Evolutionary conservation across 75 land plant species (phyloP).

Genomic region (Selaginella moellendorffii): DNA sequence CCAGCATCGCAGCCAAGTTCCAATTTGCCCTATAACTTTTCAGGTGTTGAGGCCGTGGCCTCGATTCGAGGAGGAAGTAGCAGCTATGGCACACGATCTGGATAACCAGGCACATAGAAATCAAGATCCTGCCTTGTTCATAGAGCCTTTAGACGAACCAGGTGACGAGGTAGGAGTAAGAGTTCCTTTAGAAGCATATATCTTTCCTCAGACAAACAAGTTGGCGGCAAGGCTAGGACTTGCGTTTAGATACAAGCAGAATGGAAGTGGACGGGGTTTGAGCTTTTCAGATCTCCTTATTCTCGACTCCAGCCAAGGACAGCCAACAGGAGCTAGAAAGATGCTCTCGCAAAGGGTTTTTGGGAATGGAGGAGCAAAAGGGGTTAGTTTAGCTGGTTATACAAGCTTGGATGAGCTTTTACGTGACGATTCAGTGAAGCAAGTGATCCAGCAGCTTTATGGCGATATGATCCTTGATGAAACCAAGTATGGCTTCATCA

Average conservation of each 20-base stretch:
- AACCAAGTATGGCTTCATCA: conserved; percentile 3
- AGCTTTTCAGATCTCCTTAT: conserved; percentile 12
- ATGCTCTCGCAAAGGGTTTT: conserved; percentile 5
- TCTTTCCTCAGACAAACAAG: conserved; percentile 12
- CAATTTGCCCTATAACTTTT: no score
- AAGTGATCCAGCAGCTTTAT: conserved; percentile 1
- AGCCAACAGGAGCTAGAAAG: background rate
- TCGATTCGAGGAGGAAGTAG: no score
- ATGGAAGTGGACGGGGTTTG: conserved; percentile 5
- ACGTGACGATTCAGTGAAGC: no score
- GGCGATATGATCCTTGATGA: conserved; percentile 9
- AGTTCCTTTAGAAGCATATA: conserved; percentile 9
- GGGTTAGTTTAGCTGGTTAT: background rate
- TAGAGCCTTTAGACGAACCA: conserved; percentile 6
- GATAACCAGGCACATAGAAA: no score
- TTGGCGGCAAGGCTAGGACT: conserved; percentile 1
- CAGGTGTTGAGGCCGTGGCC: no score
- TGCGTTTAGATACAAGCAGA: background rate
- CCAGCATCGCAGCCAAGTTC: no score
- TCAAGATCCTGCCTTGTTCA: no score
- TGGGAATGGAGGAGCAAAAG: conserved; percentile 10
- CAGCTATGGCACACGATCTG: no score
- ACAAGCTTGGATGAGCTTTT: background rate
- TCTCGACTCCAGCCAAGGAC: background rate
- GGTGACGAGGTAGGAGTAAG: conserved; percentile 10